A percentile compares a stretch with the other conserved stretches of the same genome.
Conservation (phyloP, 208 protist species). For the Wallacemonas rigidus region DNA sequence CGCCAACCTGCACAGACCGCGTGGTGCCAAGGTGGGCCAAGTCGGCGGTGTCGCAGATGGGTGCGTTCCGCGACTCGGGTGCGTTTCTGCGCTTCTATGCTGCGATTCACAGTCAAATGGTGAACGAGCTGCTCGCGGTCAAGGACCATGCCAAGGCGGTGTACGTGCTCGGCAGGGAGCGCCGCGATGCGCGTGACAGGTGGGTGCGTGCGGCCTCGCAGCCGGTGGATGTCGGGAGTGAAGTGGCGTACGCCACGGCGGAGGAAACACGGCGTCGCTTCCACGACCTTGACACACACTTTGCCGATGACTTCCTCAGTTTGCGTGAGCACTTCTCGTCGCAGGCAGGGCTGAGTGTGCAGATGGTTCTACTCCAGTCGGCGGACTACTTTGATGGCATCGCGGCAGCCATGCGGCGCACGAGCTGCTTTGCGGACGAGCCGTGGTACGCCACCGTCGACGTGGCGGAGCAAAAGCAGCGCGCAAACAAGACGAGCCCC, state of each 20-base stretch:
- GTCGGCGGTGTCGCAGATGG: neutral
- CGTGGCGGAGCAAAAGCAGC: neutral
- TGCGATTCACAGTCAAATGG: constrained; percentile 1
- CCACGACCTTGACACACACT: neutral
- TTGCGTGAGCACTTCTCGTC: constrained; percentile 10
- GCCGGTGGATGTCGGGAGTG: neutral
- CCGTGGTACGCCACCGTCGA: neutral
- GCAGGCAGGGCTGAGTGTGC: constrained; percentile 1
- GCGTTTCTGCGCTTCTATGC: neutral
- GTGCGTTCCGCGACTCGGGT: constrained; percentile 11
- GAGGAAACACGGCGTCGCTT: neutral
- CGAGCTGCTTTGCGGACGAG: constrained; percentile 1
- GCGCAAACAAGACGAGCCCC: neutral
- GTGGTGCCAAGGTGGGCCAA: neutral
- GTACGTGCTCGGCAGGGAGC: constrained; percentile 7
- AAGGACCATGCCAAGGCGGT: constrained; percentile 9
- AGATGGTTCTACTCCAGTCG: neutral
- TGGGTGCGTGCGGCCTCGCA: neutral
- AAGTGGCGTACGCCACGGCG: neutral
- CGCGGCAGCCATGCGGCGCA: constrained; percentile 2
- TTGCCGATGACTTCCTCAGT: constrained; percentile 4
- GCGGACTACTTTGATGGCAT: constrained; percentile 13
- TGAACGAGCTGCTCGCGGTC: neutral
- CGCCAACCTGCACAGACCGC: neutral
- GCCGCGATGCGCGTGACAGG: constrained; percentile 6